Base-by-base conservation (phyloP, 768 basidiomycete genomes). In the Mrakia blollopis region DNA sequence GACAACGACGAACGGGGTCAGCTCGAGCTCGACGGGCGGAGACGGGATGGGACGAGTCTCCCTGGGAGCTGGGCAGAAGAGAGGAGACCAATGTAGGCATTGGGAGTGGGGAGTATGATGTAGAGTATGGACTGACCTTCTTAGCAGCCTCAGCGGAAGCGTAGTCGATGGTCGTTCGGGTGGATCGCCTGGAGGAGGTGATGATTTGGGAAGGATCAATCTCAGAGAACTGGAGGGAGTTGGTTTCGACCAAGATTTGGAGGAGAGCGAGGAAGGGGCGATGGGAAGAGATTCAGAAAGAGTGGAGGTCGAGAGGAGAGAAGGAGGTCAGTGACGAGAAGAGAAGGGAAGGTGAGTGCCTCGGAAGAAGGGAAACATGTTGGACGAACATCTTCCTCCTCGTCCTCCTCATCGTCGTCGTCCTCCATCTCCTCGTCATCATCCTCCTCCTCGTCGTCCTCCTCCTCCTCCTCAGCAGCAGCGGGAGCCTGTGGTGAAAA, bases 191-290 rank as follows among this genome's bases (percentile, higher is more conserved):
- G n/a, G 70, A 72, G 21, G 76, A 72, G 21, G 60, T 14, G 44
- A 77, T 28, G 62, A 77, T 77, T 25, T 37, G 13, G 13, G 76
- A 77, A 6, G 76, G 76, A 47, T 77, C 76, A n/a, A 77, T 77
- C 71, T 77, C 76, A 62, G 76, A 39, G 30, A 77, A 68, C 65
- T 68, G 30, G 23, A 30, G 25, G n/a, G n/a, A n/a, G n/a, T n/a
- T n/a, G n/a, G n/a, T n/a, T n/a, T n/a, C n/a, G n/a, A n/a, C n/a
- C n/a, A n/a, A n/a, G n/a, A n/a, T n/a, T n/a, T n/a, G n/a, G n/a
- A 62, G 6, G 11, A 30, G 28, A 44, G 47, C 18, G 57, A 47
- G 10, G 67, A 25, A 39, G 28, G 14, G 67, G 23, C 7, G 23
- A n/a, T 30, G 25, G 2, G 69, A 63, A 0, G 30, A 25, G 37